These are phyloP conservation scores for Protomyces inouyei DNA, from an alignment of 1,139 yeast species.

Conservation along the genomic window DNA sequence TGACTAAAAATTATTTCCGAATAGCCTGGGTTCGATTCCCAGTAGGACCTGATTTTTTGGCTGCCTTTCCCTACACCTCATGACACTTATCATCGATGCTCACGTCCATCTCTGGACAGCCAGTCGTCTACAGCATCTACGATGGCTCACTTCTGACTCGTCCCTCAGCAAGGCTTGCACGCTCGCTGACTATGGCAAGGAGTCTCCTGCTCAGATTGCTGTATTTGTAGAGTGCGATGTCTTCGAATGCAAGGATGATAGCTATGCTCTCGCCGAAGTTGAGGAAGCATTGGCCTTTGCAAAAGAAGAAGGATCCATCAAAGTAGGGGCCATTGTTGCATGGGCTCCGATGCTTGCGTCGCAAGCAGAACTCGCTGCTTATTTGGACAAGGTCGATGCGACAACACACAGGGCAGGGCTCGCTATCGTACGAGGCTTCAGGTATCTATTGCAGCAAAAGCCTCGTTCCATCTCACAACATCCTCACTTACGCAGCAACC, in stretches of 20 bases:
- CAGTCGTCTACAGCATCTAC: not conserved
- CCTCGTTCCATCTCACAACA: not conserved
- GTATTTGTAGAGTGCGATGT: conserved; percentile 19
- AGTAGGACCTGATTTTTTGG: not conserved
- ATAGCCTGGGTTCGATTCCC: not conserved
- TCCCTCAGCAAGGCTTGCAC: not conserved
- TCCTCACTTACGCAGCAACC: not conserved
- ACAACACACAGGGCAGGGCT: not conserved
- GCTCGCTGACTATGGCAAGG: not conserved
- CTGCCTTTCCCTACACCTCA: not conserved
- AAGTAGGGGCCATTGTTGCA: conserved; percentile 3
- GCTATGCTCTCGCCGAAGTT: not conserved
- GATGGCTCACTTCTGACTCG: conserved; percentile 2
- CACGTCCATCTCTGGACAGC: conserved; percentile 15
- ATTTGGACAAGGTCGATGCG: not conserved
- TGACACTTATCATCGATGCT: not conserved
- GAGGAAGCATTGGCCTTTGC: not conserved
- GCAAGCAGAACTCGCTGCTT: not conserved
- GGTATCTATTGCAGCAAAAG: conserved; percentile 15
- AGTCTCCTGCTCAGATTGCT: not conserved
- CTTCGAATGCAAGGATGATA: not conserved
- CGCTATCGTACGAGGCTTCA: not conserved
- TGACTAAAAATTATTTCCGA: not conserved
- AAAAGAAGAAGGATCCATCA: not conserved
- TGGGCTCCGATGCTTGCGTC: conserved; percentile 18